Conservation (phyloP, 2,329 filamentous ascomycete species). For the Albifimbria verrucaria region DNA sequence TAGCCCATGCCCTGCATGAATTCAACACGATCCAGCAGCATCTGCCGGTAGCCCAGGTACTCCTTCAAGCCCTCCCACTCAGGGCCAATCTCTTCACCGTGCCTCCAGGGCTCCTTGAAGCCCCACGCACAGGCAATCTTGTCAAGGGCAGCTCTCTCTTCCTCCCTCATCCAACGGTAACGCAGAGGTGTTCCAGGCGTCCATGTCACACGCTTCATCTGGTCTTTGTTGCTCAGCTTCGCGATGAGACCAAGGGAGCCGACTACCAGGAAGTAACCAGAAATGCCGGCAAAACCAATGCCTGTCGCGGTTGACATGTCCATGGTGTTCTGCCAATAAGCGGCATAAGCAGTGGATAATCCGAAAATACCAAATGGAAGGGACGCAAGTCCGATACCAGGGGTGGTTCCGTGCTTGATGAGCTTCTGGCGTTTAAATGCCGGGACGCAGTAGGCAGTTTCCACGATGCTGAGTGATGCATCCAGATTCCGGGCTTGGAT, state of each 20-base stretch:
- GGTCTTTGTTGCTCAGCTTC: conserved; percentile 83
- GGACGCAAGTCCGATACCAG: conserved; percentile 52
- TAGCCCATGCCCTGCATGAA: conserved; percentile 85
- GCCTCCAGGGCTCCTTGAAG: conserved; percentile 74
- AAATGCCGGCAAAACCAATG: conserved; percentile 74
- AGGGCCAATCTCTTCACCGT: conserved; percentile 85
- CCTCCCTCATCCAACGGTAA: conserved; percentile 82
- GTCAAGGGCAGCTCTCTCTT: conserved; percentile 85
- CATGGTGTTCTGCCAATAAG: conserved; percentile 62
- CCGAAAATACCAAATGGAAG: conserved; percentile 68
- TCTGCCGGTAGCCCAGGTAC: conserved; percentile 76
- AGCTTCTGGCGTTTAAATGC: conserved; percentile 68
- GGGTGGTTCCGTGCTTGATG: conserved; percentile 60
- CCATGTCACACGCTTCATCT: conserved; percentile 95
- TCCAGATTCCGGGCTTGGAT: conserved; percentile 76
- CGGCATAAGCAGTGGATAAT: conserved; percentile 53
- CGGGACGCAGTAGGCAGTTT: conserved; percentile 62
- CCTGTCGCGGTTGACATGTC: conserved; percentile 70
- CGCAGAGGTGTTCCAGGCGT: conserved; percentile 74
- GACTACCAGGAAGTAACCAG: conserved; percentile 80
- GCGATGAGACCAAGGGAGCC: conserved; percentile 80
- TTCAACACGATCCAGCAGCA: conserved; percentile 86
- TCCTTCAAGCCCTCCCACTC: conserved; percentile 87
- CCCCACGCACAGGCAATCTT: conserved; percentile 86
- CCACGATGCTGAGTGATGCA: conserved; percentile 72